Base-by-base conservation (phyloP, 2,329 filamentous ascomycete species). In the Metarhizium album region DNA sequence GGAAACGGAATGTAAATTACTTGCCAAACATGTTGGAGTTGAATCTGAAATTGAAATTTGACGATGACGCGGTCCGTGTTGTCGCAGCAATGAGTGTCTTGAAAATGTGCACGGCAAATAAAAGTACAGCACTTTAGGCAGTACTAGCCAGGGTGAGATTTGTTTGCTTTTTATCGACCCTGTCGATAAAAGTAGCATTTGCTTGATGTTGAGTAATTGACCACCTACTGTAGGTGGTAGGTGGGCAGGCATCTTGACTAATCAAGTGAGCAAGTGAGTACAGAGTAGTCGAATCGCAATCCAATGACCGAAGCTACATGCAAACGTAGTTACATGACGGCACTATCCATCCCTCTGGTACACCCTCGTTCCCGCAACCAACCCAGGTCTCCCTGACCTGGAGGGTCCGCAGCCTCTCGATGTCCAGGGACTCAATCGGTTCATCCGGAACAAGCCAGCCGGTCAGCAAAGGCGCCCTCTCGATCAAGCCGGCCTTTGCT, bases 391-490 rank as follows among this genome's bases (percentile, higher is more conserved):
- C 83, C 54, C 67, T 71, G 2, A 87, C 82, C 46, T 64, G 71
- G 7, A 83, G 59, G 4, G 66, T 67, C 23, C 79, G 74, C 49
- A 86, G 57, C 13, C 70, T 69, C 52, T 83, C 79, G 2, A 76
- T 53, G 11, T 71, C 67, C 31, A 77, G 62, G 0, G 59, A 67
- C 49, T 77, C 74, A 0, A 85, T 59, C 43, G 78, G 74, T 53
- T 69, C 62, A 55, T 86, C 82, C 13, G 87, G 64, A n/a, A 87
- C 82, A 3, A 87, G 71, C 83, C 82, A 87, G 71, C 83, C 82
- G 87, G 62, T 87, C 84, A 0, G 83, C 84, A 61, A 79, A 79
- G 1, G 77, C 79, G 0, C 80, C 82, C n/a, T 70, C 63, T 49
- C 64, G 29, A 87, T 83, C 1, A 76, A 69, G 0, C 83, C 83